Conservation (phyloP, 305 asterid genomes). For the Fraxinus greggii region DNA sequence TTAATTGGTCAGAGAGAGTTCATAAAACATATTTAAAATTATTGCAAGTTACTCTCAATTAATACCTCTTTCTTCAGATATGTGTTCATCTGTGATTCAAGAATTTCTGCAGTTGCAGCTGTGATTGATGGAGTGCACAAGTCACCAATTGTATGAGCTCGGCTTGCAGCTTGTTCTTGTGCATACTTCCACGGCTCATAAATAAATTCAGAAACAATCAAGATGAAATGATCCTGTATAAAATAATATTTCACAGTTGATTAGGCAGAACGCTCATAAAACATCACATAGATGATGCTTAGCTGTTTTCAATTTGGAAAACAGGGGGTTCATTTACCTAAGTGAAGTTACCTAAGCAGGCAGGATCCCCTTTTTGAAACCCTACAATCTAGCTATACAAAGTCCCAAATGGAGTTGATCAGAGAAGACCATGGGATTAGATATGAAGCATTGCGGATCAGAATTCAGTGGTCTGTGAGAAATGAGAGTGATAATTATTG, state of each 20-base stretch:
- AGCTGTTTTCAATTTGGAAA: background rate
- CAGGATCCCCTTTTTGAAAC: background rate
- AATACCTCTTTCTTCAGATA: constrained; percentile 77
- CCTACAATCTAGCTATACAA: background rate
- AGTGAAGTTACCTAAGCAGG: background rate
- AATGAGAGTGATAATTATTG: background rate
- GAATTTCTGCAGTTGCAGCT: constrained; percentile 80
- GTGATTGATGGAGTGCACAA: constrained; percentile 90
- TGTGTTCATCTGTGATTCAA: constrained; percentile 70
- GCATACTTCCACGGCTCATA: constrained; percentile 92
- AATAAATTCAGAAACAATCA: constrained; percentile 82
- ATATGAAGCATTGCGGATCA: background rate
- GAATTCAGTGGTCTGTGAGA: background rate
- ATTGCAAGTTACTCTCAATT: constrained; percentile 11
- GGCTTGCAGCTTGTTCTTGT: constrained; percentile 68
- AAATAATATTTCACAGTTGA: constrained; percentile 21
- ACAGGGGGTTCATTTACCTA: background rate
- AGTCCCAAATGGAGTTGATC: background rate
- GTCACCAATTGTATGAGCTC: constrained; percentile 56
- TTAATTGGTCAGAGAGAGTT: constrained; percentile 5
- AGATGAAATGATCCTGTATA: constrained; percentile 80
- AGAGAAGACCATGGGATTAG: background rate
- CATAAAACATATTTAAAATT: background rate
- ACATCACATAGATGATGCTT: constrained; percentile 17
- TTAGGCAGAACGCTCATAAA: constrained; percentile 22